phyloP scores from a whole-genome alignment of 179 eudicot species.

The Gypsophila paniculata region DNA sequence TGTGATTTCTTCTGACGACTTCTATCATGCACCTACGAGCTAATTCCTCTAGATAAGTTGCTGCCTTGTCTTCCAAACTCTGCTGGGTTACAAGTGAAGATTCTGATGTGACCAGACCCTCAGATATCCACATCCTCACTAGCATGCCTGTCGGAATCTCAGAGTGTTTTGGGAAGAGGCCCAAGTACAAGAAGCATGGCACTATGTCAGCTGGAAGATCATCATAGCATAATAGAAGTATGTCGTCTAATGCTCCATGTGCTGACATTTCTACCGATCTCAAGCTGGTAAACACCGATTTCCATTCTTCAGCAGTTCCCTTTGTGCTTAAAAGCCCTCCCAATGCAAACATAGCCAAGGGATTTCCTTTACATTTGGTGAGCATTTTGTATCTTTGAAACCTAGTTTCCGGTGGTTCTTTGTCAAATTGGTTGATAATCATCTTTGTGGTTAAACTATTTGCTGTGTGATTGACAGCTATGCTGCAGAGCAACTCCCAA shows the following conservation, averaged over 20 bases:
- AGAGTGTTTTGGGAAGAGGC: conserved; percentile 19
- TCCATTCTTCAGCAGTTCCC: conserved; percentile 20
- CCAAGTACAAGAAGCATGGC: conserved; percentile 23
- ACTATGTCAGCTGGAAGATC: conserved; percentile 14
- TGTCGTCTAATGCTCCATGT: conserved; percentile 6
- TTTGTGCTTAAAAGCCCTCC: conserved; percentile 21
- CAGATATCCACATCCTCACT: conserved; percentile 21
- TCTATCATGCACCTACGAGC: conserved; percentile 41
- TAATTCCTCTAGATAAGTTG: conserved; percentile 38
- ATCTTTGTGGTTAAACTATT: conserved; percentile 10
- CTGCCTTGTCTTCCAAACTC: conserved; percentile 42
- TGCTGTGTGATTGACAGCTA: conserved; percentile 17
- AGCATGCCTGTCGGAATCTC: conserved; percentile 17
- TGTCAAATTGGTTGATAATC: conserved; percentile 11
- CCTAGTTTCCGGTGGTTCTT: background rate
- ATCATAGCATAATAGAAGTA: conserved; percentile 8
- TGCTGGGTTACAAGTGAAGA: conserved; percentile 20
- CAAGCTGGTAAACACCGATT: background rate
- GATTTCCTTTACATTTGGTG: conserved; percentile 6
- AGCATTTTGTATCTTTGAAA: conserved; percentile 6
- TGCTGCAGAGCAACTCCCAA: conserved; percentile 19
- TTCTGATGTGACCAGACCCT: conserved; percentile 14
- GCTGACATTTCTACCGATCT: conserved; percentile 1
- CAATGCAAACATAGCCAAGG: conserved; percentile 16
- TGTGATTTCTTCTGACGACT: conserved; percentile 30